These are phyloP conservation scores for Talaromyces sp. DNA, from an alignment of 2,329 filamentous ascomycete genomes.

Conservation along the genomic window DNA sequence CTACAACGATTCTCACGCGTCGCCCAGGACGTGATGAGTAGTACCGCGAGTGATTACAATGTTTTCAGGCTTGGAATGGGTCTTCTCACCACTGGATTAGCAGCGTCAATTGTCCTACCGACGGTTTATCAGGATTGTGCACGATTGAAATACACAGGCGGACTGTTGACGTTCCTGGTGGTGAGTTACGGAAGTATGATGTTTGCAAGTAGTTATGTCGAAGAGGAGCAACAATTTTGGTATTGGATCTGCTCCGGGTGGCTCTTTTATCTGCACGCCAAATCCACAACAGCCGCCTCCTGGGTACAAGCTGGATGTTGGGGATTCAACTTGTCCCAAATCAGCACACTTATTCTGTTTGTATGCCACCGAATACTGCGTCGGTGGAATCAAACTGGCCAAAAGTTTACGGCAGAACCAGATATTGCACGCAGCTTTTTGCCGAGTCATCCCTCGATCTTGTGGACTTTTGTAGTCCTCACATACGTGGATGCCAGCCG, in stretches of 20 bases:
- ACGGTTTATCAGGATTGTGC: conserved; percentile 33
- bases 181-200: conserved; percentile 80
- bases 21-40: conserved; percentile 80
- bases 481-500: conserved; percentile 67
- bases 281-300: conserved; percentile 17
- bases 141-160: conserved; percentile 29
- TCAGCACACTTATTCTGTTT: conserved; percentile 55
- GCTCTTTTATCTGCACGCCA: conserved; percentile 53
- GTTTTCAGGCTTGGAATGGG: conserved; percentile 53
- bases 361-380: conserved; percentile 67
- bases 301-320: neutral
- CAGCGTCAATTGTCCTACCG: conserved; percentile 44
- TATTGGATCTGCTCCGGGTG: conserved; percentile 73
- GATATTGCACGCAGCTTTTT: conserved; percentile 80
- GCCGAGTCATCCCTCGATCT: conserved; percentile 61
- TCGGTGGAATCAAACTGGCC: conserved; percentile 95
- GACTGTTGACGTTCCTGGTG: conserved; percentile 55
- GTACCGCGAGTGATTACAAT: conserved; percentile 91
- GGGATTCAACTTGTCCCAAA: conserved; percentile 9
- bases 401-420: conserved; percentile 89
- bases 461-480: conserved; percentile 73
- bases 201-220: conserved; percentile 97
- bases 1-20: conserved; percentile 63
- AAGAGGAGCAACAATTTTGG: conserved; percentile 99
- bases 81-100: conserved; percentile 42